These are phyloP conservation scores for Puccinia horiana DNA, from an alignment of 1,284 basidiomycete species.

Conservation along the genomic window DNA sequence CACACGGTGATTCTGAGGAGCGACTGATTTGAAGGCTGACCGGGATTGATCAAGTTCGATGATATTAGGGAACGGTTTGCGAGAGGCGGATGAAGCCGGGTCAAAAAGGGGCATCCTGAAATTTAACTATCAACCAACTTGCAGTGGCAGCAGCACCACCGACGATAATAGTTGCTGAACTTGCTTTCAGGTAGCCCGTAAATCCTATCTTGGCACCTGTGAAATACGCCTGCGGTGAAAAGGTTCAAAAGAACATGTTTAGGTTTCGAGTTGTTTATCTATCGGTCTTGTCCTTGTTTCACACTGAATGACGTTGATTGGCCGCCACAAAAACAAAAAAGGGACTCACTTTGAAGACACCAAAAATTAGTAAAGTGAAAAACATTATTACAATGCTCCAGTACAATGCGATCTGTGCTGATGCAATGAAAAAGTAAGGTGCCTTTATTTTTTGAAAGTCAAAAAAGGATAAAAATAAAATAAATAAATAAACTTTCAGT, in stretches of 20 bases:
- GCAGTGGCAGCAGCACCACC: conserved; percentile 46
- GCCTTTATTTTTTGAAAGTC: conserved; percentile 62
- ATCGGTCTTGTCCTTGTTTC: background rate
- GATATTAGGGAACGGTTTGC: background rate
- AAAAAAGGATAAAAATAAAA: too few relatives aligned
- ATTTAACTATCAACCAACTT: conserved; percentile 41
- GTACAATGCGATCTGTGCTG: conserved; percentile 59
- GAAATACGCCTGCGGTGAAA: conserved; percentile 29
- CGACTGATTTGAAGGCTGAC: background rate
- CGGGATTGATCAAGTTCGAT: background rate
- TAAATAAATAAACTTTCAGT: background rate
- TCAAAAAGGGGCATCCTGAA: conserved; percentile 9
- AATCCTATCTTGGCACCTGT: conserved; percentile 40
- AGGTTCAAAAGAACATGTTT: background rate
- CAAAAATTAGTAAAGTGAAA: conserved; percentile 38
- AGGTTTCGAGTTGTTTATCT: background rate
- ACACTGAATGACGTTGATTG: background rate
- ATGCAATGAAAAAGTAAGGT: conserved; percentile 82
- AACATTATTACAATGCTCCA: conserved; percentile 45
- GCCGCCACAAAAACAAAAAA: background rate
- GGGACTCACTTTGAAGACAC: conserved; percentile 35
- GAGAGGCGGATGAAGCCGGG: background rate
- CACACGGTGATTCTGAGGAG: background rate
- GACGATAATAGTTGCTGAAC: conserved; percentile 35
- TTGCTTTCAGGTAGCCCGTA: conserved; percentile 32